Base-by-base conservation (phyloP, 164 flowering plant species). In the Nymphaea thermarum region DNA sequence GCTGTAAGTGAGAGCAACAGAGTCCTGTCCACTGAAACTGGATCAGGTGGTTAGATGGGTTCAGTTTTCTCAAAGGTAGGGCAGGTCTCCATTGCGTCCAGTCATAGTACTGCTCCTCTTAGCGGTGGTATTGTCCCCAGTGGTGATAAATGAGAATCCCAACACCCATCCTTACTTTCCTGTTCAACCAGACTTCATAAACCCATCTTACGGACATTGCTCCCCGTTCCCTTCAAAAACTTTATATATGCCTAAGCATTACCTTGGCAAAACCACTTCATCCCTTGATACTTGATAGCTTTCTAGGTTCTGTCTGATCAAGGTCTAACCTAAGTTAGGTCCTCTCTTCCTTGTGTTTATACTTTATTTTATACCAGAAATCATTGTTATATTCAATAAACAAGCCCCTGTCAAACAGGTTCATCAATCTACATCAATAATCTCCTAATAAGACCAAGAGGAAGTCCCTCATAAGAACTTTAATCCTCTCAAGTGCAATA, bases 1-100 rank as follows among this genome's bases (percentile, higher is more conserved):
- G 12, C 55, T 6, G 55, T 47, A 12, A 47, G 12, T 7, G 55
- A 47, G 12, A 65, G 87, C 17, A 70, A 82, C 60, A 77, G 84
- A 73, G 72, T 85, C 75, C 78, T 84, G 44, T 77, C 91, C 18
- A 77, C 93, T 14, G 75, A 77, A 72, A 86, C 81, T 73, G 69
- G 80, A 43, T 76, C 89, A 25, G 80, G 82, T 78, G 85, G 82
- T 72, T 82, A 82, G n/a, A 78, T 79, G 51, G 91, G 94, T 72
- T 83, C 89, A 17, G 76, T 80, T 65, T 77, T 82, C 62, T 82
- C 94, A 1, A 80, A 71, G 72, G 67, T 84, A 41, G 67, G 81
- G 63, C 85, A 77, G 76, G 70, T 75, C 64, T 77, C 88, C 60
- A 71, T 71, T 44, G 71, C 87, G 66, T 75, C 85, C 63, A 71